Evolutionary conservation across 768 basidiomycete genomes (phyloP).

Genomic region (Fomitopsis serialis): DNA sequence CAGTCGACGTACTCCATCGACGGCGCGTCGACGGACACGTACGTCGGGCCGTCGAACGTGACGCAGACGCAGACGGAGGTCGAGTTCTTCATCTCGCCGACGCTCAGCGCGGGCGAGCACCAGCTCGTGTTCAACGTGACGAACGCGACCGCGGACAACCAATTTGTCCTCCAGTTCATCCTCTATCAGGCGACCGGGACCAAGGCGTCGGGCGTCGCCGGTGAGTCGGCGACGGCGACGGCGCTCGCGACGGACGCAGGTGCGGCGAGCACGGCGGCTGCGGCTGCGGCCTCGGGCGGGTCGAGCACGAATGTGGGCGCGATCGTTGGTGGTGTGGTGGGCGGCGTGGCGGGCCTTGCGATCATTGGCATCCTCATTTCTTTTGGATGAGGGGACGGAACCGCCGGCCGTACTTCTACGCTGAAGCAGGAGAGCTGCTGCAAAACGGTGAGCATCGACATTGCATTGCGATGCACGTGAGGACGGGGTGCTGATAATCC

Average conservation of each 20-base stretch:
- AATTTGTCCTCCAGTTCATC: conserved; percentile 17
- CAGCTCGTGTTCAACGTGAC: conserved; percentile 14
- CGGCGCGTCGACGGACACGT: conserved; percentile 1
- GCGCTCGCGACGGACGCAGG: neutral
- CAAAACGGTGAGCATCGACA: too few relatives aligned
- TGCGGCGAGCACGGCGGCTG: too few relatives aligned
- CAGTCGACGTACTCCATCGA: conserved; percentile 13
- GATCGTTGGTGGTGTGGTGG: conserved; percentile 15
- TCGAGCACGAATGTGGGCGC: conserved; percentile 7
- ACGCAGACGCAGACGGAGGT: conserved; percentile 11
- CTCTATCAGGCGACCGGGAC: conserved; percentile 7
- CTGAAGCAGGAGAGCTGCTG: too few relatives aligned
- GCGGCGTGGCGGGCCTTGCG: conserved; percentile 9
- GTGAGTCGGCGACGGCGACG: neutral
- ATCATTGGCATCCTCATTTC: neutral
- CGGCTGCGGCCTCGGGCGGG: neutral
- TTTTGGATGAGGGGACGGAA: conserved; percentile 2
- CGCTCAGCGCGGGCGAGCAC: conserved; percentile 8
- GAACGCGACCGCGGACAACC: conserved; percentile 9
- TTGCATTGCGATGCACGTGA: too few relatives aligned
- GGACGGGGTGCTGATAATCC: too few relatives aligned
- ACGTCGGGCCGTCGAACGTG: conserved; percentile 7
- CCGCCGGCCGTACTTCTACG: too few relatives aligned
- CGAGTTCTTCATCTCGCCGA: conserved; percentile 14
- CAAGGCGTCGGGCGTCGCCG: neutral